Conservation (phyloP, 2,329 filamentous ascomycete genomes). For the Talaromyces islandicus region DNA sequence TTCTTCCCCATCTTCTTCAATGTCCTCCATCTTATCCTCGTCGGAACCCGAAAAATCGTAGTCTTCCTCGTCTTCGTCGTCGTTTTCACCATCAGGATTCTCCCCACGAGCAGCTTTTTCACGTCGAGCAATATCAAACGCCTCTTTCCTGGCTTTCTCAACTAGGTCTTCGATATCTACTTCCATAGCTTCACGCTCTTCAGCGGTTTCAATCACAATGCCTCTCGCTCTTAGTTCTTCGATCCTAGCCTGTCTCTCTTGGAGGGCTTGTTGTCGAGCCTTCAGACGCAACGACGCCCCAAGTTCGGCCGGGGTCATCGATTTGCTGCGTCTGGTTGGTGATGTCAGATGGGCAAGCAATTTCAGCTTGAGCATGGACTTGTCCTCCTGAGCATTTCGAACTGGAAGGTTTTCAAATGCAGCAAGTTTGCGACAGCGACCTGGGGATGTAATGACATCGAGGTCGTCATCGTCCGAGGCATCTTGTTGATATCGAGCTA, state of each 20-base stretch:
- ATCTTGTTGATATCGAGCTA: constrained; percentile 28
- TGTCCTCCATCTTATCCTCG: constrained; percentile 32
- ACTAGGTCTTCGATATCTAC: constrained; percentile 83
- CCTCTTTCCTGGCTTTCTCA: constrained; percentile 75
- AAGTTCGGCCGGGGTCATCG: constrained; percentile 65
- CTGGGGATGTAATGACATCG: constrained; percentile 52
- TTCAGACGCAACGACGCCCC: constrained; percentile 62
- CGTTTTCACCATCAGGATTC: constrained; percentile 50
- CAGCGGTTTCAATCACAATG: constrained; percentile 72
- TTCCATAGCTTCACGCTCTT: constrained; percentile 78
- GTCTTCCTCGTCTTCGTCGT: constrained; percentile 39
- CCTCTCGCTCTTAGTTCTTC: constrained; percentile 73
- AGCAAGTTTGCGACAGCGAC: constrained; percentile 39
- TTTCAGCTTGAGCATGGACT: constrained; percentile 62
- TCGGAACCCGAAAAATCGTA: constrained; percentile 44
- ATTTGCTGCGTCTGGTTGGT: constrained; percentile 45
- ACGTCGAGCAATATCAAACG: constrained; percentile 67
- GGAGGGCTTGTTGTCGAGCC: constrained; percentile 72
- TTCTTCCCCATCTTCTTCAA: constrained; percentile 30
- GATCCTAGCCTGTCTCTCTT: constrained; percentile 70
- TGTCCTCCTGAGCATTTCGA: constrained; percentile 54
- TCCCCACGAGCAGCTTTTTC: constrained; percentile 70
- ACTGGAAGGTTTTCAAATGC: constrained; percentile 65
- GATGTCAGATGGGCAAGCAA: constrained; percentile 66
- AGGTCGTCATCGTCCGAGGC: constrained; percentile 50